Percentiles rank a stretch among this genome's conserved stretches.
Conservation (phyloP, 208 protist genomes). For the Leishmania aethiopica region DNA sequence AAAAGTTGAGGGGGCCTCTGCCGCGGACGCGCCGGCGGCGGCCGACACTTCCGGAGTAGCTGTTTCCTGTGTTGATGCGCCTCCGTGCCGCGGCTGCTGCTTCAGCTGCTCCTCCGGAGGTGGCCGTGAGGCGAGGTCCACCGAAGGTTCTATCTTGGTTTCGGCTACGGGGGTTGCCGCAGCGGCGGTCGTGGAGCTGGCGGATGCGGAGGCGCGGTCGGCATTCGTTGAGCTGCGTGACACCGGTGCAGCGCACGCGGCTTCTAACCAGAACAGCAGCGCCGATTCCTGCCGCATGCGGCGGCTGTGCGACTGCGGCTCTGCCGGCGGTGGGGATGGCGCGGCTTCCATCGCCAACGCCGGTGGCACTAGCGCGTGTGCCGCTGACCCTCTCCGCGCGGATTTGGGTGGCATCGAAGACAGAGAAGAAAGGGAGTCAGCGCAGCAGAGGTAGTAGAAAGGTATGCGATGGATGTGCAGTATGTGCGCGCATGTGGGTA, state of each 20-base stretch:
- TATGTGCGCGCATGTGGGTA: slow-evolving; percentile 2
- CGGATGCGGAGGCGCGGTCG: background rate
- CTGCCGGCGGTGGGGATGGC: background rate
- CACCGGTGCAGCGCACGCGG: slow-evolving; percentile 12
- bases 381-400: background rate
- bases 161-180: background rate
- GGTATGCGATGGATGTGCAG: background rate
- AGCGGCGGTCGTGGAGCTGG: background rate
- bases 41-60: background rate
- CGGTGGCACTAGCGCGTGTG: background rate
- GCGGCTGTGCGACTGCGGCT: background rate
- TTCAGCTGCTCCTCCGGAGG: background rate
- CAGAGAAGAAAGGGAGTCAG: background rate
- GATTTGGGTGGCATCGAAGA: slow-evolving; percentile 3
- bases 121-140: background rate
- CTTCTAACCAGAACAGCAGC: slow-evolving; percentile 38
- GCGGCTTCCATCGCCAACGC: background rate
- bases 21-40: background rate
- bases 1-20: background rate
- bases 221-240: background rate
- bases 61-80: background rate
- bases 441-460: background rate
- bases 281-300: slow-evolving; percentile 17
- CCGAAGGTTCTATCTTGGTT: background rate
- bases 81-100: background rate